Percentiles rank a stretch among this genome's conserved stretches.
Evolutionary conservation across 139 green algal species (phyloP).

Genomic region (Tetradesmus lagerheimii): DNA sequence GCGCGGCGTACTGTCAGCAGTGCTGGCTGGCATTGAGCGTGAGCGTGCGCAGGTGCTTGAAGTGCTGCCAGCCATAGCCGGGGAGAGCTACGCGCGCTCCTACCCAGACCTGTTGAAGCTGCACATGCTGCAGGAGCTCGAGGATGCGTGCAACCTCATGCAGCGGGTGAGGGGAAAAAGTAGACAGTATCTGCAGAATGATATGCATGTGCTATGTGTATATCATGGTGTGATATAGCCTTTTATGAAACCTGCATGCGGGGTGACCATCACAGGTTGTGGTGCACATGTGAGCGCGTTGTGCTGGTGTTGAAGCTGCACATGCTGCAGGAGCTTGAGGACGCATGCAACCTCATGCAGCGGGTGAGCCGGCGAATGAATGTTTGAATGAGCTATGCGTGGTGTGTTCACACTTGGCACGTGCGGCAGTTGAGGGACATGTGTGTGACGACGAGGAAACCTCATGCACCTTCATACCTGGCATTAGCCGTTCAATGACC

Average conservation of each 20-base stretch:
- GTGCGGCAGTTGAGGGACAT: too few species aligned
- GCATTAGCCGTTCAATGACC: too few species aligned
- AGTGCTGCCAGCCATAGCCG: constrained; percentile 77
- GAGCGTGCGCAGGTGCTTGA: constrained; percentile 73
- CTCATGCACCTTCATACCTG: too few species aligned
- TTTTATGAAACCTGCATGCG: too few species aligned
- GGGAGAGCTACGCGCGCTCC: constrained; percentile 89
- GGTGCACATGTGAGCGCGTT: not conserved
- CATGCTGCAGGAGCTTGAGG: constrained; percentile 34
- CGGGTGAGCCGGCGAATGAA: constrained; percentile 6
- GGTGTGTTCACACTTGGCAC: too few species aligned
- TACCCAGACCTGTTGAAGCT: constrained; percentile 91
- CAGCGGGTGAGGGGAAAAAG: constrained; percentile 33
- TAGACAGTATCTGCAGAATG: too few species aligned
- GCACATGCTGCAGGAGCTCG: constrained; percentile 83
- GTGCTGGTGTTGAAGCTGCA: not conserved
- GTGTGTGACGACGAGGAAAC: too few species aligned
- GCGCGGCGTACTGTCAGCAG: constrained; percentile 44
- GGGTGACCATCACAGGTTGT: too few species aligned
- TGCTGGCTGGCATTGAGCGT: constrained; percentile 60
- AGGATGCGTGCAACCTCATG: constrained; percentile 46
- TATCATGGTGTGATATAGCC: too few species aligned
- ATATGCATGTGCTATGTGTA: too few species aligned
- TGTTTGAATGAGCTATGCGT: too few species aligned
- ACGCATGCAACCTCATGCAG: constrained; percentile 35